Base-by-base conservation (phyloP, 441 rosid genomes). In the Flueggea neowawraea region DNA sequence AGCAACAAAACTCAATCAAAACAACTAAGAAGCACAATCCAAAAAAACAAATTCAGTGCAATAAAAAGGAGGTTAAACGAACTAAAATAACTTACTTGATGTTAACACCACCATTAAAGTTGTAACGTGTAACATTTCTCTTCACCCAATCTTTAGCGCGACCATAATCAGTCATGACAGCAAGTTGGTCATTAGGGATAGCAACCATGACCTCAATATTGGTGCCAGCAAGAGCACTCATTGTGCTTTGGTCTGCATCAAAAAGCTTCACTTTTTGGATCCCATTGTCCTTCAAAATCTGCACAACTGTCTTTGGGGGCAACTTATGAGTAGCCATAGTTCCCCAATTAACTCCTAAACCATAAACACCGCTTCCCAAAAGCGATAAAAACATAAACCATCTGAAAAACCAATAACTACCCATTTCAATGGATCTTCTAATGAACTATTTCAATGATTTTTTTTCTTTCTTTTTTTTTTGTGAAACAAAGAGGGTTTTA, bases 271-370 rank as follows among this genome's bases (percentile, higher is more conserved):
- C 96, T 78, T 91, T 95, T 65, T 70, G 45, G 54, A 95, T 87
- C 57, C 90, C 91, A 73, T 95, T 95, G 71, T 87, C 96, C 62
- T 62, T 74, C 60, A 95, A 61, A 90, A 91, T 80, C 70, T 85
- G 83, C 17, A 91, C 96, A 54, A 94, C 90, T 6, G 87, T 80
- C 45, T 76, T 71, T 0, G 96, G 87, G 2, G 88, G 86, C 58
- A 95, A 62, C 60, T 80, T 69, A 59, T 89, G 96, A 7, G 75
- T 69, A 16, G 97, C 96, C 84, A 79, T 80, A 10, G 96, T 91
- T 36, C 97, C 99, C 99, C 97, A 95, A 53, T 95, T 95, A 52
- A 95, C 91, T 52, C 99, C 97, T 11, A 95, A 72, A 49, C 87
- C 88, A 48, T 83, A 55, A 22, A 78, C 89, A 55, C 73, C 68